These are phyloP conservation scores for Petunia hybrid DNA, from an alignment of 305 asterid species.

Conservation along the genomic window DNA sequence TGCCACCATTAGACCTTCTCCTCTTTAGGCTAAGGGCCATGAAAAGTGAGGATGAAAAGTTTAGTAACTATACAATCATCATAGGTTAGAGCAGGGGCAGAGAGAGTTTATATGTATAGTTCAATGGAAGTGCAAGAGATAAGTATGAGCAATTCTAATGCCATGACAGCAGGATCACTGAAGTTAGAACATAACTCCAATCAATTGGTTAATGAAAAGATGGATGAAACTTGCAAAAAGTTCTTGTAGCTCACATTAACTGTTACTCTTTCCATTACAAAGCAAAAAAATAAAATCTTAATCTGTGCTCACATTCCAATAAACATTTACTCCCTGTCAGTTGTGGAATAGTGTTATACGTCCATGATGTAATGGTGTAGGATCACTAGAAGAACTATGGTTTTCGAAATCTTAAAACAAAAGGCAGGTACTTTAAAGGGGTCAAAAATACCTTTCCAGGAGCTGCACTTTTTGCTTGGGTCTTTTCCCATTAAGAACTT, in stretches of 20 bases:
- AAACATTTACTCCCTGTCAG: not conserved
- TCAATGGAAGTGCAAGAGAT: not conserved
- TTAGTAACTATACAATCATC: not conserved
- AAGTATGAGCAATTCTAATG: not conserved
- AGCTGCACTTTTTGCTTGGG: constrained; percentile 90
- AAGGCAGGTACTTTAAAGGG: constrained; percentile 19
- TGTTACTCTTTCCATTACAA: not conserved
- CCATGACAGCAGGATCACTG: not conserved
- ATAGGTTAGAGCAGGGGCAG: not conserved
- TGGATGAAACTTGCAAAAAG: not conserved
- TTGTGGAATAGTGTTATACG: not conserved
- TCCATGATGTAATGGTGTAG: not conserved
- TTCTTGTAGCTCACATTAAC: not conserved
- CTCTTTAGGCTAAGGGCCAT: constrained; percentile 72
- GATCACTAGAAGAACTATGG: not conserved
- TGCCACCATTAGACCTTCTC: constrained; percentile 59
- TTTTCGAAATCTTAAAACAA: constrained; percentile 14
- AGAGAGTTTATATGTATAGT: not conserved
- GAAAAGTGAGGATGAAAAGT: constrained; percentile 24
- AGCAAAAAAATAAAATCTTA: too few species aligned
- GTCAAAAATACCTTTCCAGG: constrained; percentile 63
- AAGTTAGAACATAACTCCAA: not conserved
- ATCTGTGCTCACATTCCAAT: not conserved
- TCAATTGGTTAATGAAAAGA: not conserved
- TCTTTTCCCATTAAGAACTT: constrained; percentile 72